Base-by-base conservation (phyloP, 2,329 filamentous ascomycete genomes). In the Setomelanomma holmii region DNA sequence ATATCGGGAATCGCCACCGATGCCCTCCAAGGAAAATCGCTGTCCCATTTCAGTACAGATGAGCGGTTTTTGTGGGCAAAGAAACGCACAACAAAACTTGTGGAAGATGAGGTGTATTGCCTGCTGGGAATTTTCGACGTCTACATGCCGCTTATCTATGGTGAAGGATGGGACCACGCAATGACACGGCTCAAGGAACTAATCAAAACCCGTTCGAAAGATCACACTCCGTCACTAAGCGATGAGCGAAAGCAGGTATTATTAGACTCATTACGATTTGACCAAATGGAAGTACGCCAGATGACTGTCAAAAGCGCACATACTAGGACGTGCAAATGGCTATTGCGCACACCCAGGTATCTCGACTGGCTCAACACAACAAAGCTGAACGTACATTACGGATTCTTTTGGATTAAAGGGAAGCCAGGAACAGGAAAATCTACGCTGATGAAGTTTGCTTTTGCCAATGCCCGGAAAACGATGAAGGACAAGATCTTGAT, bases 221-320 rank as follows among this genome's bases (percentile, higher is more conserved):
- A n/a, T n/a, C n/a, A n/a, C n/a, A n/a, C n/a, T n/a, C n/a, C n/a
- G n/a, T n/a, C n/a, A n/a, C n/a, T n/a, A n/a, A 30, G 12, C 7
- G 24, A 30, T 7, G 12, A 30, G 24, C 7, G 12, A 30, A 12
- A 30, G 12, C 24, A 12, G 24, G 12, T 12, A 17, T n/a, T 38
- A 16, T 34, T 44, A 27, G 50, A 73, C 0, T 73, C 69, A 0
- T 60, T 80, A 0, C 47, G 53, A 19, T 79, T 78, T 22, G 58
- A 72, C 0, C 64, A 77, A 35, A 73, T 78, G 0, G 67, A 78
- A 50, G 58, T 68, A 24, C 75, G 75, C 0, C 69, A 72, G 10
- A 55, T 53, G 0, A 72, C 33, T 0, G 74, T 81, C 40, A 73
- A 70, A 34, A 52, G 63, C 0, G 75, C 77, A 0, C 63, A 78